phyloP scores from a whole-genome alignment of 2,329 filamentous ascomycete species.

The Hymenoscyphus linearis region DNA sequence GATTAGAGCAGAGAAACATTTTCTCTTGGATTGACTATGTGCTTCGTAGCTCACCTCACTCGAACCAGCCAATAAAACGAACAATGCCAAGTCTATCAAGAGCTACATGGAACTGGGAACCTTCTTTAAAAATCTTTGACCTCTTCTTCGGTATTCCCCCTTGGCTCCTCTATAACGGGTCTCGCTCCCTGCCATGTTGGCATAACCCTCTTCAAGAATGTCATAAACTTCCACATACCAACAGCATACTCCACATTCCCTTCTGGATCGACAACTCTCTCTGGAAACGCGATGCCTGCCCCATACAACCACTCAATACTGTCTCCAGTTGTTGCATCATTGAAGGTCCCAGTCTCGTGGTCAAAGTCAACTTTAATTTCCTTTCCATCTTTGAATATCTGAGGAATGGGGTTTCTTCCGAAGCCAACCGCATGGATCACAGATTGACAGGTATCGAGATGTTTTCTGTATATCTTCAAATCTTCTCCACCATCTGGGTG shows the following conservation, averaged over 20 bases:
- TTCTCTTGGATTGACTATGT: no score
- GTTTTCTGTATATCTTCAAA: conserved; percentile 37
- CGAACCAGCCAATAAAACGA: no score
- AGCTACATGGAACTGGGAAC: no score
- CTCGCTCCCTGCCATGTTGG: conserved; percentile 42
- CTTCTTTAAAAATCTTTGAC: no score
- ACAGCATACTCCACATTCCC: conserved; percentile 59
- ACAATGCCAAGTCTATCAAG: no score
- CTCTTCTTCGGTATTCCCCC: background rate
- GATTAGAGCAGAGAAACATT: no score
- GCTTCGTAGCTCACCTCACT: no score
- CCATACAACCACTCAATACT: conserved; percentile 50
- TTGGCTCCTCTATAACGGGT: no score
- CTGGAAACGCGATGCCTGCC: conserved; percentile 59
- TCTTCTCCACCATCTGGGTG: conserved; percentile 32
- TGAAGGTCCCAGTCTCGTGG: conserved; percentile 40
- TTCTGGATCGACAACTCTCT: conserved; percentile 53
- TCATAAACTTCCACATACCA: conserved; percentile 63
- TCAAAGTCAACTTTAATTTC: conserved; percentile 30
- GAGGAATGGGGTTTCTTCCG: conserved; percentile 44
- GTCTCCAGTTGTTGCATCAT: conserved; percentile 35
- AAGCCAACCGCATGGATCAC: conserved; percentile 58
- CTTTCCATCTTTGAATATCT: conserved; percentile 34
- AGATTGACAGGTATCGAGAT: conserved; percentile 46
- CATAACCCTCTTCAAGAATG: conserved; percentile 49